A percentile compares a stretch with the other conserved stretches of the same genome.
Evolutionary conservation across 2,329 filamentous ascomycete species (phyloP).

Genomic region (Aulographum hederae): DNA sequence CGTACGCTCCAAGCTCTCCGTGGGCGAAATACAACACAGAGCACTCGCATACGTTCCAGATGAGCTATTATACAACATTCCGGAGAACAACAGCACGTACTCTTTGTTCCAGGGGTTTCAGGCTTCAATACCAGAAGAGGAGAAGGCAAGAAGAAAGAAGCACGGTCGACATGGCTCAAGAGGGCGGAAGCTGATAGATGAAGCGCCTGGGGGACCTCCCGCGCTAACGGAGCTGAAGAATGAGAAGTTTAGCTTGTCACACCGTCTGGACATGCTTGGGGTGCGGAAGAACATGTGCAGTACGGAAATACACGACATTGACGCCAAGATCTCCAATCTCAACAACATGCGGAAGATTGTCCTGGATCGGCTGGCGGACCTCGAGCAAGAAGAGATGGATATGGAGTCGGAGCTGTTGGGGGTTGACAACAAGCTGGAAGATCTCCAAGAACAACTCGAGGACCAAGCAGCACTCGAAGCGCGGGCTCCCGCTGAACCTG

Average conservation of each 20-base stretch:
- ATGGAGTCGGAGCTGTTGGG: constrained; percentile 66
- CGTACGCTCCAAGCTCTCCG: constrained; percentile 78
- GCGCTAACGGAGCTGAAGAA: constrained; percentile 45
- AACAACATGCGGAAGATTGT: constrained; percentile 87
- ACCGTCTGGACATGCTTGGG: constrained; percentile 76
- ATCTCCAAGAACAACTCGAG: constrained; percentile 39
- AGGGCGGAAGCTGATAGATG: constrained; percentile 55
- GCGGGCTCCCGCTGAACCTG: constrained; percentile 10
- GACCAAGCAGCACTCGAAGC: constrained; percentile 25
- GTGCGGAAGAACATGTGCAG: constrained; percentile 96
- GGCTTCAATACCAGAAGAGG: constrained; percentile 61
- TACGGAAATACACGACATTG: constrained; percentile 88
- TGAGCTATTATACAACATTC: constrained; percentile 76
- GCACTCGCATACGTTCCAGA: constrained; percentile 78
- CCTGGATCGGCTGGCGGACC: constrained; percentile 61
- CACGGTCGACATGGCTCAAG: constrained; percentile 52
- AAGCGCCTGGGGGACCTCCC: constrained; percentile 39
- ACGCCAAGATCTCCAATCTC: constrained; percentile 88
- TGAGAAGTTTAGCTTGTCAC: constrained; percentile 62
- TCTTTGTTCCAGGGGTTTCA: constrained; percentile 95
- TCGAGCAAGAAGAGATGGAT: constrained; percentile 82
- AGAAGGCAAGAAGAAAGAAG: constrained; percentile 36
- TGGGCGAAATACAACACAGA: constrained; percentile 82
- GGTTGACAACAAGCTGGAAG: constrained; percentile 43
- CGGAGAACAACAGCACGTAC: constrained; percentile 69